These are phyloP conservation scores for Leccinum huronense DNA, from an alignment of 1,284 basidiomycete species.

Conservation along the genomic window DNA sequence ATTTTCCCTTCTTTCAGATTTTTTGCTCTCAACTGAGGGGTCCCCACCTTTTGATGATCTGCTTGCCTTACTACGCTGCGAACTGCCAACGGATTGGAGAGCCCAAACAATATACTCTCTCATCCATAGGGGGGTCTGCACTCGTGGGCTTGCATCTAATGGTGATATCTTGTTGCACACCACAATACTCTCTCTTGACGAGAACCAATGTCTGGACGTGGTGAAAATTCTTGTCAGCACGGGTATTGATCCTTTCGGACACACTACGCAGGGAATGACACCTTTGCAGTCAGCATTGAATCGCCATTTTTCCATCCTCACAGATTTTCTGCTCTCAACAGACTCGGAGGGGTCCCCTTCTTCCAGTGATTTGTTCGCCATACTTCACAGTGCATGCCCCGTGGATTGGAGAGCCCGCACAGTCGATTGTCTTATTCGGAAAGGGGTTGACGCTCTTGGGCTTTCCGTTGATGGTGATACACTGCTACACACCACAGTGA, in stretches of 20 bases:
- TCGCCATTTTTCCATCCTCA: not conserved
- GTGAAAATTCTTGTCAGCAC: not conserved
- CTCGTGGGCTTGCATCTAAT: not conserved
- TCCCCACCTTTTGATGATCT: not conserved
- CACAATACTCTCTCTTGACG: not conserved
- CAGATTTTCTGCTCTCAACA: slow-evolving; percentile 1
- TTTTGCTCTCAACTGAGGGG: not conserved
- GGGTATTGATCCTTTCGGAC: not conserved
- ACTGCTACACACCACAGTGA: not conserved
- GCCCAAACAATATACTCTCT: not conserved
- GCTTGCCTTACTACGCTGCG: not conserved
- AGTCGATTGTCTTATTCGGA: not conserved
- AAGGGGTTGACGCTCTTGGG: not conserved
- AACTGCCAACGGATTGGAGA: not conserved
- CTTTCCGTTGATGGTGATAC: not conserved
- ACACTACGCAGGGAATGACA: not conserved
- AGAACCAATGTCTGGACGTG: not conserved
- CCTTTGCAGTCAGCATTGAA: not conserved
- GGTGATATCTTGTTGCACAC: not conserved
- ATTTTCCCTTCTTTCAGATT: not conserved
- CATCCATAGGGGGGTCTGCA: not conserved
- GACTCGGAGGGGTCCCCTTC: not conserved
- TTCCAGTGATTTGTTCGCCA: not conserved
- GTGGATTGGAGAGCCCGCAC: not conserved
- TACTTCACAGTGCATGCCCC: not conserved